These are phyloP conservation scores for Barnettozyma pratensis DNA, from an alignment of 805 yeast species.

Conservation along the genomic window DNA sequence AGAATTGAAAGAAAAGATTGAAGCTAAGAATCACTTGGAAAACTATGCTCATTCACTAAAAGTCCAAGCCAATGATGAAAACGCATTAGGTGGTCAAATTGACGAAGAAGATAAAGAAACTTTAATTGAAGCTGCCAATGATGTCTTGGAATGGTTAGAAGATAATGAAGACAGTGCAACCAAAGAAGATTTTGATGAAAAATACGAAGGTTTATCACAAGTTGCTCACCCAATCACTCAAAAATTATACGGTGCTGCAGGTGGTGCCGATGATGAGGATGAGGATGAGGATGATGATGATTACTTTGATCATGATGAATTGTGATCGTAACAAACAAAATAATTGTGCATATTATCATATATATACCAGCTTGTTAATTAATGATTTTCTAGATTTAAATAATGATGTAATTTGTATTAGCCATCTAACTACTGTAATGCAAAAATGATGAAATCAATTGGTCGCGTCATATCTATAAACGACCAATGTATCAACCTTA, in stretches of 20 bases:
- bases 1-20: constrained; percentile 75
- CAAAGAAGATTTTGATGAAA: constrained; percentile 90
- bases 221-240: constrained; percentile 90
- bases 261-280: constrained; percentile 40
- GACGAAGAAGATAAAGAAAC: constrained; percentile 90
- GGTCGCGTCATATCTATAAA: constrained; percentile 26
- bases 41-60: constrained; percentile 81
- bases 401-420: too few relatives aligned
- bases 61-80: constrained; percentile 55
- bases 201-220: constrained; percentile 74
- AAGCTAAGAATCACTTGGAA: constrained; percentile 83
- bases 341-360: background rate
- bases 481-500: constrained; percentile 66
- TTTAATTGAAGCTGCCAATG: constrained; percentile 79
- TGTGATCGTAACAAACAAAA: constrained; percentile 28
- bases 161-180: constrained; percentile 84
- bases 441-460: background rate
- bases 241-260: constrained; percentile 67
- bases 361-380: background rate
- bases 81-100: constrained; percentile 69
- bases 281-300: constrained; percentile 53
- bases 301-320: constrained; percentile 67
- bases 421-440: background rate
- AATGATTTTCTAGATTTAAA: background rate
- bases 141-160: constrained; percentile 82